Base-by-base conservation (phyloP, 2,329 filamentous ascomycete genomes). In the Albifimbria verrucaria region DNA sequence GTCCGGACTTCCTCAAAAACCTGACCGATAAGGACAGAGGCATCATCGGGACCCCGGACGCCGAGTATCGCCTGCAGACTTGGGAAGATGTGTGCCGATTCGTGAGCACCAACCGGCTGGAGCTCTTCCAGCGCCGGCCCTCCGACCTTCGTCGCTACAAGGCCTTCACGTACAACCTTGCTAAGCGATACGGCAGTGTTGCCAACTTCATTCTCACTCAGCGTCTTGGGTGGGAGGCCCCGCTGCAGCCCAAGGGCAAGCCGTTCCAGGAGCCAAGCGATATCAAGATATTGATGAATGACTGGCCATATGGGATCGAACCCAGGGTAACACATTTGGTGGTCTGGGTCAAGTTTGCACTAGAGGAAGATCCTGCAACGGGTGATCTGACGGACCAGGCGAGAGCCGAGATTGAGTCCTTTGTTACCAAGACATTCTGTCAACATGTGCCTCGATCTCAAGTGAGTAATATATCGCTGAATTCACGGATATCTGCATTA, bases 231-330 rank as follows among this genome's bases (percentile, higher is more conserved):
- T 97, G 93, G 93, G 67, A 71, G 2, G 53, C 58, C n/a, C 77
- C 76, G 1, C 62, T 78, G 17, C 50, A 52, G 39, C 52, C 71
- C 9, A 58, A 62, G 4, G 65, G 62, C 18, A 57, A 50, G 22
- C 77, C 77, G 0, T 79, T 84, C 56, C 70, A 73, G 57, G 63
- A 59, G 51, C 69, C 69, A 1, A 74, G 75, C 10, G 88, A 94
- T 64, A 73, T 87, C 62, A 91, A 85, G 68, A 86, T 96, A 47
- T 70, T 96, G 41, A 83, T 82, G 72, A 97, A 97, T 66, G 92
- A 97, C 77, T 97, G 92, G 90, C 93, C 93, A 1, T 97, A 97
- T 65, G 92, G 90, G 0, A 78, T 97, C 50, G 90, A 94, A 62
- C 66, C 76, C 46, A 78, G 81, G 49, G 92, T 96, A 58, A 82